Evolutionary conservation across 768 basidiomycete species (phyloP), one percentile per base, ranked within the genome.

Genomic region (Mycena albidolilacea): DNA sequence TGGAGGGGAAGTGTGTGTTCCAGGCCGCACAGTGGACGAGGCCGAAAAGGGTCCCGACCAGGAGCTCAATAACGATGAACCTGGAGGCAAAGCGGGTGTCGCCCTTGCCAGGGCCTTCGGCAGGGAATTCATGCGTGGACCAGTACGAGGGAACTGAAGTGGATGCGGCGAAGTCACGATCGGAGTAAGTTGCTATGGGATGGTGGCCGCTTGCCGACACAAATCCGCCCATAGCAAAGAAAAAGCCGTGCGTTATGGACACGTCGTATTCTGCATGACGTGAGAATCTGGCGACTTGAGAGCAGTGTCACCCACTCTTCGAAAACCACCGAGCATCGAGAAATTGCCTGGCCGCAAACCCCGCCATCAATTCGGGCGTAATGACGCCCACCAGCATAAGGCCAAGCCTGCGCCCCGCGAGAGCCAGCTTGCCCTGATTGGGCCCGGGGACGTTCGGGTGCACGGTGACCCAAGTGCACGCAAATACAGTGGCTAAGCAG

Each of bases 131-230:
- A 3, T 39, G 12, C 23, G 38, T 59, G 37, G 57, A 59, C 57
- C 57, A 59, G 57, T 39, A 59, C 1, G 57, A 38, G 10, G 57
- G 57, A 39, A 39, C 17, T 4, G 38, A 59, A 19, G 17, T 7
- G 37, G 17, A 39, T 59, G 57, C 5, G 9, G 5, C 37, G 1
- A 19, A 38, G 37, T 59, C 57, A 19, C 19, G 39, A 17, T 5
- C 37, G 9, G 57, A 5, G 19, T 1, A 59, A 37, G 67, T 72
- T 12, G 72, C 65, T 35, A 78, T 64, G 10, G 63, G 62, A 38
- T 70, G 52, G n/a, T 46, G 46, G 30, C 48, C 41, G 43, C 10
- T 50, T 46, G n/a, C 23, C 44, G 63, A 64, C 46, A 52, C 48
- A 38, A 64, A 64, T n/a, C 63, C 63, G 5, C 63, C 63, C 63